Percentiles rank a stretch among this genome's conserved stretches.
Evolutionary conservation across 805 yeast genomes (phyloP).

Genomic region (Candida khao-thaluensis): DNA sequence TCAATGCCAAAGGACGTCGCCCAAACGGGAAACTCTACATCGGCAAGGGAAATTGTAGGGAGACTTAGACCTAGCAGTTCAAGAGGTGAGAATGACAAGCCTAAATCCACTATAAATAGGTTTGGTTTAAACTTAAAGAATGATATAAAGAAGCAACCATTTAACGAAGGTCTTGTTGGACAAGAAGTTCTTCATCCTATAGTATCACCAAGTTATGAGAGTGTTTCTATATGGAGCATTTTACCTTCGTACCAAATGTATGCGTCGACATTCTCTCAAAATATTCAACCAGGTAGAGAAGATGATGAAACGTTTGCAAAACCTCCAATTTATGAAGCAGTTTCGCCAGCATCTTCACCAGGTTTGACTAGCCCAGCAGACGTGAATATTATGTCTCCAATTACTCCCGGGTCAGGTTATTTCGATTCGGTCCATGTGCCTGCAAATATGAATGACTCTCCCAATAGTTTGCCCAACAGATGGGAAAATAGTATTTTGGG

Average conservation of each 20-base stretch:
- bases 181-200: slow-evolving; percentile 8
- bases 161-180: too few species aligned
- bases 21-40: too few species aligned
- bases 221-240: slow-evolving; percentile 39
- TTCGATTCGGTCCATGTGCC: slow-evolving; percentile 5
- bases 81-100: too few species aligned
- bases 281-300: slow-evolving; percentile 32
- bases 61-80: too few species aligned
- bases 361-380: too few species aligned
- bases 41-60: too few species aligned
- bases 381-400: too few species aligned
- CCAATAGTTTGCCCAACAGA: slow-evolving; percentile 7
- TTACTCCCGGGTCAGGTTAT: slow-evolving; percentile 1
- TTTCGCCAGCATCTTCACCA: slow-evolving; percentile 18
- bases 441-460: slow-evolving; percentile 1
- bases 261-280: slow-evolving; percentile 37
- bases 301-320: slow-evolving; percentile 27
- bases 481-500: slow-evolving; percentile 38
- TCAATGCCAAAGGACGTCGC: background rate
- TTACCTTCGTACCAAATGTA: slow-evolving; percentile 43
- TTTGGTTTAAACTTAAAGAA: slow-evolving; percentile 5
- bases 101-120: too few species aligned
- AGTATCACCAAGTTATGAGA: slow-evolving; percentile 18
- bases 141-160: background rate
- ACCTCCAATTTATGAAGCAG: slow-evolving; percentile 32